phyloP scores from a whole-genome alignment of 106 monocot genomes.

The Iris macrosiphon region DNA sequence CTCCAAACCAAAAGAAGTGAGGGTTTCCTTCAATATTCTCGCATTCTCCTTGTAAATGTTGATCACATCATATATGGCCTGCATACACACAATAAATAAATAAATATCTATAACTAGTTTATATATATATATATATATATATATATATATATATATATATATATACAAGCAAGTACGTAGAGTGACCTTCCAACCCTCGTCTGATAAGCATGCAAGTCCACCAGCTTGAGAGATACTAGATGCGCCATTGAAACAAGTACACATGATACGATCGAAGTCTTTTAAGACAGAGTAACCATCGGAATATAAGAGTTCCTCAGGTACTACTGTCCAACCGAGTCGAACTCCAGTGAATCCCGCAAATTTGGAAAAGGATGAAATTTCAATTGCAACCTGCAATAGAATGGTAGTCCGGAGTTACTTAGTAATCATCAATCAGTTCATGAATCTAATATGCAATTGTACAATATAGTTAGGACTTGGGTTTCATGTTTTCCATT shows the following conservation, averaged over 20 bases:
- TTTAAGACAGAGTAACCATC: slow-evolving; percentile 33
- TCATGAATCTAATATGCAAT: too few species aligned
- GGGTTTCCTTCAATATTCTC: slow-evolving; percentile 33
- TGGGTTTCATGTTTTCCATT: too few species aligned
- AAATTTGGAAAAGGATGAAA: slow-evolving; percentile 84
- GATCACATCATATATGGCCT: slow-evolving; percentile 42
- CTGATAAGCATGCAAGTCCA: slow-evolving; percentile 68
- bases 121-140: too few species aligned
- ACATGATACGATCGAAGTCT: slow-evolving; percentile 75
- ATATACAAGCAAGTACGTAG: background rate
- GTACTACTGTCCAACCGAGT: slow-evolving; percentile 87
- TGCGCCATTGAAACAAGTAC: slow-evolving; percentile 86
- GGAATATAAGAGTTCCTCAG: slow-evolving; percentile 60
- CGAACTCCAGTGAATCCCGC: slow-evolving; percentile 91
- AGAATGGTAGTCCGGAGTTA: too few species aligned
- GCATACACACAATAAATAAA: background rate
- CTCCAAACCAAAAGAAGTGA: slow-evolving; percentile 41
- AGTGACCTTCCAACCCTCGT: slow-evolving; percentile 47
- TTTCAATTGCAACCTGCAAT: slow-evolving; percentile 94
- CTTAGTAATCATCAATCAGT: too few species aligned
- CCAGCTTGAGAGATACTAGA: slow-evolving; percentile 74
- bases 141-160: too few species aligned
- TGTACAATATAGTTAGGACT: too few species aligned
- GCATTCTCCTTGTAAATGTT: slow-evolving; percentile 57
- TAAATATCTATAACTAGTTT: too few species aligned